phyloP scores from a whole-genome alignment of 1,284 basidiomycete species.

The Rhodotorula mucilaginosa region DNA sequence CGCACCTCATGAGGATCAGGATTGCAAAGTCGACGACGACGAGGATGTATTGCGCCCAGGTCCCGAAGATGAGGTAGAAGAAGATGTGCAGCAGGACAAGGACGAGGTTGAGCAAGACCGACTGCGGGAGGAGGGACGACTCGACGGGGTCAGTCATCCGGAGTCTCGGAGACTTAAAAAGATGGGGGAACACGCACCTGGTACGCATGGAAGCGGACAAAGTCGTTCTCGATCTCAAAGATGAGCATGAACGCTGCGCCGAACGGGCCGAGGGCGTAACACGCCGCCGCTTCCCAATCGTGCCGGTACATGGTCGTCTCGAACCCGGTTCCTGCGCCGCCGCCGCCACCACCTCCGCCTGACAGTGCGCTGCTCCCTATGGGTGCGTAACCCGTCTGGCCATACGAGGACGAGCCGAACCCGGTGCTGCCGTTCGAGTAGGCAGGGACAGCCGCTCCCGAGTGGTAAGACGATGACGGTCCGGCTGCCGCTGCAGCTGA shows the following conservation, averaged over 20 bases:
- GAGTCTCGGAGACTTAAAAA: neutral
- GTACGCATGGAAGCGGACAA: conserved; percentile 30
- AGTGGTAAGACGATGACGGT: conserved; percentile 21
- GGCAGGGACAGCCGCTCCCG: conserved; percentile 23
- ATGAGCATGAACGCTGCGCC: conserved; percentile 28
- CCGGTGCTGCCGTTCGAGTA: neutral
- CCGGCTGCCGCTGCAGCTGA: conserved; percentile 8
- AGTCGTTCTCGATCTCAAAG: conserved; percentile 36
- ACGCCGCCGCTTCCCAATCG: conserved; percentile 10
- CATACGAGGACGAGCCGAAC: conserved; percentile 7
- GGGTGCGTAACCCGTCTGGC: conserved; percentile 8
- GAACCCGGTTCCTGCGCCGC: neutral
- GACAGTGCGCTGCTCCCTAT: neutral
- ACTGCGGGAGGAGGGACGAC: conserved; percentile 4
- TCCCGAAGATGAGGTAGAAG: conserved; percentile 17
- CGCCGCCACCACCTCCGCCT: neutral
- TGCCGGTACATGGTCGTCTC: conserved; percentile 23
- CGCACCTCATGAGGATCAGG: conserved; percentile 24
- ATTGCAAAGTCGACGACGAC: conserved; percentile 15
- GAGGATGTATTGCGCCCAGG: conserved; percentile 21
- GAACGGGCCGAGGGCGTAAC: conserved; percentile 31
- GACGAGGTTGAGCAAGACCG: conserved; percentile 18
- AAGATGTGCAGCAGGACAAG: conserved; percentile 27
- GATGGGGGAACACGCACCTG: conserved; percentile 17
- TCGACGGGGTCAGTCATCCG: neutral